Conservation (phyloP, 257 asterid genomes). For the Solanum clarkiae region DNA sequence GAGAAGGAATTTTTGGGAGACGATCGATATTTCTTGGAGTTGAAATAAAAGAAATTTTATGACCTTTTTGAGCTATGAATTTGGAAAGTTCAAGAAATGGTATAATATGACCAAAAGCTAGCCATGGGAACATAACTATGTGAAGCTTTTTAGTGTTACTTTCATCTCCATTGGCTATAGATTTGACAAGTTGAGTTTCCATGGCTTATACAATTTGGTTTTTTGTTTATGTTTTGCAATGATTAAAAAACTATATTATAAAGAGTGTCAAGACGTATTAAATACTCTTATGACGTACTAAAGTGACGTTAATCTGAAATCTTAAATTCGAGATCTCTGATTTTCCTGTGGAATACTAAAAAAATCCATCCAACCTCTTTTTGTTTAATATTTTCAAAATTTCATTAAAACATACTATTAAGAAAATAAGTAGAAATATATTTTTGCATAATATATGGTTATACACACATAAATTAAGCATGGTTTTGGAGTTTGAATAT, state of each 20-base stretch:
- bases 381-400: too few species aligned
- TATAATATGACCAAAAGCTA: conserved; percentile 59
- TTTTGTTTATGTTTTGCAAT: too few species aligned
- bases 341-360: too few species aligned
- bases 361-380: too few species aligned
- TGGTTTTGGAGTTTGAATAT: too few species aligned
- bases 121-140: conserved; percentile 53
- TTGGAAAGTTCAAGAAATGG: conserved; percentile 44
- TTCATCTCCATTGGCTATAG: conserved; percentile 27
- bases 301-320: too few species aligned
- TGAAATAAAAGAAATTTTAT: conserved; percentile 35
- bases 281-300: too few species aligned
- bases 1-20: conserved; percentile 34
- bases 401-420: too few species aligned
- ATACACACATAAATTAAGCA: too few species aligned
- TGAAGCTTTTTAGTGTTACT: conserved; percentile 55
- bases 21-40: conserved; percentile 46
- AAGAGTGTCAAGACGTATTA: not conserved
- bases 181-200: conserved; percentile 29
- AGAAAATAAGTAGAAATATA: too few species aligned
- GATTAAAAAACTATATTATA: not conserved
- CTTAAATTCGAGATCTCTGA: too few species aligned
- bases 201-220: not conserved
- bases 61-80: conserved; percentile 35
- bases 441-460: too few species aligned